Percentiles rank a stretch among this genome's conserved stretches.
These are phyloP conservation scores for Omphalotus guepiniiformis DNA, from an alignment of 768 basidiomycete genomes.

Conservation along the genomic window DNA sequence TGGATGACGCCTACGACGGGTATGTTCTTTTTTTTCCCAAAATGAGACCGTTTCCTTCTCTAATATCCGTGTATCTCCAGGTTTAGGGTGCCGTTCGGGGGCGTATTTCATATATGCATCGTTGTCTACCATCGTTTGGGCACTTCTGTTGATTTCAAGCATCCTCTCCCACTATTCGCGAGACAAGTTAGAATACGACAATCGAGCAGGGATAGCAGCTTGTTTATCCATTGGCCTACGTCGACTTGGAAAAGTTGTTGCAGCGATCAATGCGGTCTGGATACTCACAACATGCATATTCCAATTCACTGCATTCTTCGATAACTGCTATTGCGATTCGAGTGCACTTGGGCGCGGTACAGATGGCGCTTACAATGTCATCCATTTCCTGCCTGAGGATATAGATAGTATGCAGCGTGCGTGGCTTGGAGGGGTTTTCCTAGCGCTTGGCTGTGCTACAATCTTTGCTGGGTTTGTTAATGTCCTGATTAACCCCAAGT, in stretches of 20 bases:
- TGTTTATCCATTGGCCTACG: conserved; percentile 22
- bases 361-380: conserved; percentile 25
- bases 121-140: conserved; percentile 26
- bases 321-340: conserved; percentile 34
- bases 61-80: no score
- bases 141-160: conserved; percentile 26
- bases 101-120: conserved; percentile 26
- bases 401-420: conserved; percentile 21
- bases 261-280: conserved; percentile 27
- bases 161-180: conserved; percentile 7
- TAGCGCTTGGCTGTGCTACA: conserved; percentile 20
- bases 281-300: conserved; percentile 26
- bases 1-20: conserved; percentile 31
- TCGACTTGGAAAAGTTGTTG: conserved; percentile 26
- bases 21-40: no score
- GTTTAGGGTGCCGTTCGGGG: conserved; percentile 30
- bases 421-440: conserved; percentile 33
- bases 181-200: background rate
- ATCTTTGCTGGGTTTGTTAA: conserved; percentile 25
- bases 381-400: conserved; percentile 18
- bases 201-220: conserved; percentile 11
- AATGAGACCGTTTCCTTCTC: no score
- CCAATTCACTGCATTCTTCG: conserved; percentile 29
- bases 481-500: conserved; percentile 20
- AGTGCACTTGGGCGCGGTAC: conserved; percentile 24